Evolutionary conservation across 1,139 yeast species (phyloP), one percentile per base, ranked within the genome.

Genomic region (Maudiozyma humilis): DNA sequence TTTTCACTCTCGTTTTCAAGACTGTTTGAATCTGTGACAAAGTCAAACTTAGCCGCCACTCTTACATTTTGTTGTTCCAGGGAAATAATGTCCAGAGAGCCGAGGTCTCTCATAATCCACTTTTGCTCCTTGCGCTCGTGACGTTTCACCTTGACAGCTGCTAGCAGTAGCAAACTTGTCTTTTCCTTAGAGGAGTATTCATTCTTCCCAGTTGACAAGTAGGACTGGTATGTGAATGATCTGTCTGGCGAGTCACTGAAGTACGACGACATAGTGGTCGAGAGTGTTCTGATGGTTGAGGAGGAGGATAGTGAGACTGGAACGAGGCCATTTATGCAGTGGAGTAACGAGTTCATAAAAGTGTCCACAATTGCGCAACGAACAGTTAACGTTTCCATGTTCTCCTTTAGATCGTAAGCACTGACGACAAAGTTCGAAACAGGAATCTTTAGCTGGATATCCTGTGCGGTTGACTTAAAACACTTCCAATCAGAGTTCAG

Each of bases 401-500:
- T 44, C 7, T 36, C 36, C 4, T 38, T 19, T 2, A 4, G 10
- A 2, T 51, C 46, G 6, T 52, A 32, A 3, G 39, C 38, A 23
- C 49, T 47, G 10, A 44, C 43, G 12, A 55, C 17, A 14, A 51
- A 36, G 33, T 51, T 48, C 1, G 39, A 19, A 2, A 41, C 12
- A 1, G 64, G 57, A 29, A 63, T 46, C 15, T 48, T 42, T 18
- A 63, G 35, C 46, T 63, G 68, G 35, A 62, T 42, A 45, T 64
- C 68, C 46, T 56, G 61, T 2, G 62, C 60, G 6, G 66, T 56
- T 15, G 66, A 51, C 36, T 56, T 55, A 14, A 51, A 47, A 32
- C 52, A 49, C 36, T 53, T 59, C 53, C 63, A 58, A 14, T 40
- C 41, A 1, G 53, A 16, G 13, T 55, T 49, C 14, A 55, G 50